phyloP scores from a whole-genome alignment of 495 filamentous ascomycete genomes.

The Hyaloscypha finlandica region DNA sequence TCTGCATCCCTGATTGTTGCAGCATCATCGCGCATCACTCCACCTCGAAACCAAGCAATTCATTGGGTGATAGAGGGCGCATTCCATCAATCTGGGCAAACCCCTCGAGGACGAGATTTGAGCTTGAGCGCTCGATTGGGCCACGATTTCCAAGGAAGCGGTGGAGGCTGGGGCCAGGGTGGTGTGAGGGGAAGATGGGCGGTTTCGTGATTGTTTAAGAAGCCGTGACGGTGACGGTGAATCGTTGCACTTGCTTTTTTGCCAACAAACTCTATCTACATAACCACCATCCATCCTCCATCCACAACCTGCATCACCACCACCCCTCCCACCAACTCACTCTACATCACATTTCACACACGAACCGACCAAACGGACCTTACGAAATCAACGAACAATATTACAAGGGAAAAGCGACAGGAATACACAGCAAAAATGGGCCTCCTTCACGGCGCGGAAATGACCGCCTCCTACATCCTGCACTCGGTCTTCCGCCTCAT shows the following conservation, averaged over 20 bases:
- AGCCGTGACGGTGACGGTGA: not conserved
- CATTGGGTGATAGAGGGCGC: not conserved
- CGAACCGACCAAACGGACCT: not conserved
- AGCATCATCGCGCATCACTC: not conserved
- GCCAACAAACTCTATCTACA: not conserved
- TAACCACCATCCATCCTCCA: no score
- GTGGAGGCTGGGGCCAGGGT: not conserved
- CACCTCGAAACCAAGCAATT: not conserved
- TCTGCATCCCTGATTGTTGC: not conserved
- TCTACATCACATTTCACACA: not conserved
- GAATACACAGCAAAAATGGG: conserved; percentile 20
- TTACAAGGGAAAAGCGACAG: not conserved
- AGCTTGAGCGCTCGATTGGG: not conserved
- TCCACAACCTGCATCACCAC: not conserved
- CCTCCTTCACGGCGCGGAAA: conserved; percentile 22
- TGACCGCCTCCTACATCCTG: conserved; percentile 38
- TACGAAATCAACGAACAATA: not conserved
- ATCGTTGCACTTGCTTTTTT: not conserved
- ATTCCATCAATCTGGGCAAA: not conserved
- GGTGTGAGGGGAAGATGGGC: not conserved
- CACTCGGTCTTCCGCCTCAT: conserved; percentile 62
- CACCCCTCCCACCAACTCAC: not conserved
- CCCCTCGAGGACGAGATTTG: not conserved
- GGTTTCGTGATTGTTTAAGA: conserved; percentile 1
- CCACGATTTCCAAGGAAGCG: not conserved